Percentiles rank a stretch among this genome's conserved stretches.
Evolutionary conservation across 805 yeast species (phyloP).

Genomic region (Saccharomycopsis fibuligera): DNA sequence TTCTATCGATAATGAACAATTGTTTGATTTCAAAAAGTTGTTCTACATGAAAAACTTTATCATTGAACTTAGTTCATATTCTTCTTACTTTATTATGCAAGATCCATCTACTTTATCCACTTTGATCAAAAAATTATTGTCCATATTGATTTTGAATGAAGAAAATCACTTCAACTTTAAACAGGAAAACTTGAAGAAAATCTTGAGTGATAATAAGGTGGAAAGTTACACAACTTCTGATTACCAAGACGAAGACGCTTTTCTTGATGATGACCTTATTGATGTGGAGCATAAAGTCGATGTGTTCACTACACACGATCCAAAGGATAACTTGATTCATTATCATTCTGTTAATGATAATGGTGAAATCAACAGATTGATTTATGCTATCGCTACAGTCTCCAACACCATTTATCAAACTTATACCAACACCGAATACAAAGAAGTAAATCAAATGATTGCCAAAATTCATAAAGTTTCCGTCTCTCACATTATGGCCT

Average conservation of each 20-base stretch:
- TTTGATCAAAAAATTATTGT: slow-evolving; percentile 14
- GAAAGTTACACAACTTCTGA: slow-evolving; percentile 2
- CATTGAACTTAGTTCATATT: slow-evolving; percentile 12
- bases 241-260: background rate
- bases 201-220: slow-evolving; percentile 14
- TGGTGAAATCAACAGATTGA: slow-evolving; percentile 15
- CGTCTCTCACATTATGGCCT: slow-evolving; percentile 21
- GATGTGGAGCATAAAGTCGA: slow-evolving; percentile 1
- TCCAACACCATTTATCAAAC: slow-evolving; percentile 17
- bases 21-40: slow-evolving; percentile 13
- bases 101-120: background rate
- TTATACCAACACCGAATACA: slow-evolving; percentile 18
- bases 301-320: background rate
- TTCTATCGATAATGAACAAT: background rate
- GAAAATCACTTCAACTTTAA: slow-evolving; percentile 14
- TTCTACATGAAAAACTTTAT: slow-evolving; percentile 19
- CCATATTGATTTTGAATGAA: slow-evolving; percentile 19
- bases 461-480: slow-evolving; percentile 17
- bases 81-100: slow-evolving; percentile 7
- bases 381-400: slow-evolving; percentile 17
- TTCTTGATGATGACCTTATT: background rate
- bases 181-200: slow-evolving; percentile 1
- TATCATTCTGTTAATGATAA: background rate
- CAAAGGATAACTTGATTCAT: slow-evolving; percentile 3
- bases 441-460: slow-evolving; percentile 16